A percentile compares a stretch with the other conserved stretches of the same genome.
These are phyloP conservation scores for Trichosporon asahii DNA, from an alignment of 1,284 basidiomycete genomes.

Conservation along the genomic window DNA sequence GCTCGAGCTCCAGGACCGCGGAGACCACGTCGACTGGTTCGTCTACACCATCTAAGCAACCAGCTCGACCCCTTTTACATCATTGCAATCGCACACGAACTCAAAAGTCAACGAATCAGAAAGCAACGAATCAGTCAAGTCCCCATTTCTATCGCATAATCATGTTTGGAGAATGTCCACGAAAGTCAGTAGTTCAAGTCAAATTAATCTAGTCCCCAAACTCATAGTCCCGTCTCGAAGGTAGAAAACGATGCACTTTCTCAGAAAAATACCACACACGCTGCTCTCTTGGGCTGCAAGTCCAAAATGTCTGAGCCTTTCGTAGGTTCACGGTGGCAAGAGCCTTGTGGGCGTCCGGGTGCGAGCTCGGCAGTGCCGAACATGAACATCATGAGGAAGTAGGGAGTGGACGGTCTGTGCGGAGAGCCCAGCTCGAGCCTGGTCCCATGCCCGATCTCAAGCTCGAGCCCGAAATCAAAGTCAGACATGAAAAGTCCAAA, in stretches of 20 bases:
- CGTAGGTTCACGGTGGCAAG: too few species aligned
- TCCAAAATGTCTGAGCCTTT: too few species aligned
- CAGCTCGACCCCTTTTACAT: background rate
- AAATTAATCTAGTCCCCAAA: background rate
- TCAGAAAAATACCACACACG: background rate
- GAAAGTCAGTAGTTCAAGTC: background rate
- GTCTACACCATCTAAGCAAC: constrained; percentile 30
- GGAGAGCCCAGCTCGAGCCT: background rate
- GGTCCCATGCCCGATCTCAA: background rate
- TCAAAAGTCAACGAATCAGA: background rate
- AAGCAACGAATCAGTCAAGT: background rate
- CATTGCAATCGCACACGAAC: background rate
- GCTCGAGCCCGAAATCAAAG: background rate
- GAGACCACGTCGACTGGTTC: constrained; percentile 40
- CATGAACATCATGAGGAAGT: background rate
- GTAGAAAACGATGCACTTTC: background rate
- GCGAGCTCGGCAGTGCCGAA: background rate
- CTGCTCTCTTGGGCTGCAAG: too few species aligned
- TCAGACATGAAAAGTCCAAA: background rate
- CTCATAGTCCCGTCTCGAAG: background rate
- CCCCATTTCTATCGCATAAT: constrained; percentile 3
- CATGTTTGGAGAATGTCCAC: constrained; percentile 1
- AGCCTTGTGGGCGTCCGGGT: too few species aligned
- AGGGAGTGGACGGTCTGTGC: background rate
- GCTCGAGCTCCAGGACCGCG: constrained; percentile 32